Base-by-base conservation (phyloP, 768 basidiomycete genomes). In the Lentinula detonsa region DNA sequence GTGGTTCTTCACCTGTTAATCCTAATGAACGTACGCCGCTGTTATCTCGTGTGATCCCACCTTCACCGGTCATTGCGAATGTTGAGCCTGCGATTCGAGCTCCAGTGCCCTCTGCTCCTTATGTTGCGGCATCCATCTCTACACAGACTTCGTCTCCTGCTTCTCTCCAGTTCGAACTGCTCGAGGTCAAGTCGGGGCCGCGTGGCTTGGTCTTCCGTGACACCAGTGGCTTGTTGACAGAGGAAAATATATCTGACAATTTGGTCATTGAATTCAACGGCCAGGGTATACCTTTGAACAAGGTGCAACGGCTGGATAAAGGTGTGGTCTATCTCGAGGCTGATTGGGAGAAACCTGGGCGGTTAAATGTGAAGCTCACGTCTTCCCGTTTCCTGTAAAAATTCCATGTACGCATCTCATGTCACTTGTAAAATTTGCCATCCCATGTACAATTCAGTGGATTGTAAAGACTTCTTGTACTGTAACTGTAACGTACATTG, bases 11-110 rank as follows among this genome's bases (percentile, higher is more conserved):
- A 1, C 15, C 35, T 23, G 62, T 48, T 13, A 15, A 2, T 13
- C 55, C 34, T n/a, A 40, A 63, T 21, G 62, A 63, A 46, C 39
- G 39, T 28, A 60, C 59, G 28, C 57, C 58, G 4, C 23, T 58
- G 15, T 42, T 58, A 13, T 15, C 57, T 28, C 54, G 31, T 31
- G 40, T 18, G 48, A 31, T 33, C 28, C 28, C 23, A n/a, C 42
- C 40, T 46, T 35, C 56, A 34, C 45, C 40, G 5, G 34, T 28
- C 13, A 8, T 39, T 8, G 9, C 37, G 13, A 13, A 39, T 39
- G 37, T 15, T 53, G 33, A 53, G 15, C 51, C 46, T 35, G 8
- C 15, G 11, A 49, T 48, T 28, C 28, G 16, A 46, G 40, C 31
- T 43, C 34, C 40, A 11, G 45, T 11, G 23, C n/a, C 28, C 0